phyloP scores from a whole-genome alignment of 2,329 filamentous ascomycete species.

The Cladosporium austrohemisphaericum region DNA sequence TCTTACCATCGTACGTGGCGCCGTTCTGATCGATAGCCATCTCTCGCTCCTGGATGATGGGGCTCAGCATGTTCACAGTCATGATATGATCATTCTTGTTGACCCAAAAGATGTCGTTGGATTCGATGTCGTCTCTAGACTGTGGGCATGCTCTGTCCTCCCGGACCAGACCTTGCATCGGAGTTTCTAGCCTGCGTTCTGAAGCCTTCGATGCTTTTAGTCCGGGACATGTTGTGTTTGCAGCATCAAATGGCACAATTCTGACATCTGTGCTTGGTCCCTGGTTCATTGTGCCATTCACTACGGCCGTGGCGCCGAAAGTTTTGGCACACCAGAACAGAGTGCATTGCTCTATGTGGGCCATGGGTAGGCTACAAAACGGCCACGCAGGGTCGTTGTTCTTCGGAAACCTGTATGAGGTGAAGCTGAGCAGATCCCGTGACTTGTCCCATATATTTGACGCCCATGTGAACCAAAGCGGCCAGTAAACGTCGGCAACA shows the following conservation, averaged over 20 bases:
- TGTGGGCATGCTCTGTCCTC: background rate
- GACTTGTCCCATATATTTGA: background rate
- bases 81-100: background rate
- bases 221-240: background rate
- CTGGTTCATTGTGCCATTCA: background rate
- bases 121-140: background rate
- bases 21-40: background rate
- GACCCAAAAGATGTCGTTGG: background rate
- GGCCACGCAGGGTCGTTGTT: background rate
- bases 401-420: background rate
- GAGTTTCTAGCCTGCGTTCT: background rate
- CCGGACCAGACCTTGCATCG: background rate
- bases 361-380: background rate
- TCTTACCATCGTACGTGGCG: background rate
- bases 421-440: background rate
- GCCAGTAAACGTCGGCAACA: no score
- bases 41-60: background rate
- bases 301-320: background rate
- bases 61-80: background rate
- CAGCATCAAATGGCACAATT: background rate
- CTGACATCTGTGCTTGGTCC: background rate
- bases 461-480: background rate
- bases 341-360: background rate
- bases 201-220: background rate
- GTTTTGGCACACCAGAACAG: conserved; percentile 1